A percentile compares a stretch with the other conserved stretches of the same genome.
These are phyloP conservation scores for Zygnema cylindricum DNA, from an alignment of 139 green algal genomes.

Conservation along the genomic window DNA sequence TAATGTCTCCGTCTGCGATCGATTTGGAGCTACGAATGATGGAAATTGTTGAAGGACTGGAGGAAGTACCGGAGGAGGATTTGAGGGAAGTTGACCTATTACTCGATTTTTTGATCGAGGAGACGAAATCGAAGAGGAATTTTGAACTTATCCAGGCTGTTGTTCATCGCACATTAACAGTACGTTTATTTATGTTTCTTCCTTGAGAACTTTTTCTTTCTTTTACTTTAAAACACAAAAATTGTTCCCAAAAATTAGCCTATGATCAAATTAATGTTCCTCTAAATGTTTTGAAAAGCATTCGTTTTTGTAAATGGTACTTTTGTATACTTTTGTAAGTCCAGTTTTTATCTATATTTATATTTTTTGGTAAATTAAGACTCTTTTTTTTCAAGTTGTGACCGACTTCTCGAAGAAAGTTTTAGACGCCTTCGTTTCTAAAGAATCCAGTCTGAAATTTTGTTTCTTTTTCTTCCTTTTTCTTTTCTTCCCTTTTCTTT, in stretches of 20 bases:
- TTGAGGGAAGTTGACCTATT: constrained; percentile 23
- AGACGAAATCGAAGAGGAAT: constrained; percentile 28
- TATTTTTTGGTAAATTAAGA: too few relatives aligned
- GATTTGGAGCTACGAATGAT: constrained; percentile 56
- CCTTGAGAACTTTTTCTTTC: neutral
- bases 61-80: constrained; percentile 13
- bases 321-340: too few relatives aligned
- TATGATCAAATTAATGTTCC: neutral
- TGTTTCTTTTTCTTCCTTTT: too few relatives aligned
- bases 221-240: neutral
- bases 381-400: too few relatives aligned
- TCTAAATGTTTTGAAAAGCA: too few relatives aligned
- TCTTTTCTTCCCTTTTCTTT: neutral
- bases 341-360: too few relatives aligned
- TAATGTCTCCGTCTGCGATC: constrained; percentile 55
- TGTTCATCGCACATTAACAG: constrained; percentile 34
- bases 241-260: neutral
- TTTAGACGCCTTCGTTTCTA: neutral
- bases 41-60: constrained; percentile 38
- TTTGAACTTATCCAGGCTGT: constrained; percentile 60
- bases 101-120: constrained; percentile 31
- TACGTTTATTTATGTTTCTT: constrained; percentile 2
- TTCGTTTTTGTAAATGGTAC: too few relatives aligned
- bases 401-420: neutral
- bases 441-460: neutral